Conservation (phyloP, 2,329 filamentous ascomycete genomes). For the Ambrosiella beaveri region DNA sequence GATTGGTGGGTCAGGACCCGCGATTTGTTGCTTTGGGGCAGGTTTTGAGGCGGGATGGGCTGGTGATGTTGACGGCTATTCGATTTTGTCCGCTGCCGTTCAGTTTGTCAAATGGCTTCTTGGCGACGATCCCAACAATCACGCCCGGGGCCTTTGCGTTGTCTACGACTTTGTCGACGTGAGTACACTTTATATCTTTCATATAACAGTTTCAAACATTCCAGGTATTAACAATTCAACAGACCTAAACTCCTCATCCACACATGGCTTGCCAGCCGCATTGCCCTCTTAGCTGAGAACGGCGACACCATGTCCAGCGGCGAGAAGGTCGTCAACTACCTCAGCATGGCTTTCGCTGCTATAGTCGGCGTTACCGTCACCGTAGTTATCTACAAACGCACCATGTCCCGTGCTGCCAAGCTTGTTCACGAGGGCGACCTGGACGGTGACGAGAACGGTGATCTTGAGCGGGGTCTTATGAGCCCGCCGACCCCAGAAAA, state of each 20-base stretch:
- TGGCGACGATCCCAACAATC: slow-evolving; percentile 85
- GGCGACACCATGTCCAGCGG: slow-evolving; percentile 65
- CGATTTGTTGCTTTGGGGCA: slow-evolving; percentile 78
- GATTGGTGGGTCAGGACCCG: slow-evolving; percentile 64
- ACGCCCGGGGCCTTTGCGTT: slow-evolving; percentile 56
- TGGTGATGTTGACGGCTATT: slow-evolving; percentile 81
- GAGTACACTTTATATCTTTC: slow-evolving; percentile 14
- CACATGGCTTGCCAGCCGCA: slow-evolving; percentile 73
- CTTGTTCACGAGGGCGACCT: slow-evolving; percentile 28
- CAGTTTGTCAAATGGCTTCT: slow-evolving; percentile 80
- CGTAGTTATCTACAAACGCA: slow-evolving; percentile 65
- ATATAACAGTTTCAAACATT: not conserved
- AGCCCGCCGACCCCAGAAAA: slow-evolving; percentile 34
- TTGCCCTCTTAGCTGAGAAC: slow-evolving; percentile 68
- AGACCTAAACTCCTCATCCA: slow-evolving; percentile 79
- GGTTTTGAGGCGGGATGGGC: slow-evolving; percentile 75
- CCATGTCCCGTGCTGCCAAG: slow-evolving; percentile 44
- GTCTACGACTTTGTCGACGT: slow-evolving; percentile 63
- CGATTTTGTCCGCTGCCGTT: slow-evolving; percentile 85
- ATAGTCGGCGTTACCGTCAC: slow-evolving; percentile 59
- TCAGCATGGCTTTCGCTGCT: slow-evolving; percentile 57
- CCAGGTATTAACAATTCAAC: slow-evolving; percentile 5
- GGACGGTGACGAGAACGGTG: slow-evolving; percentile 19
- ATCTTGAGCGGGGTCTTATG: slow-evolving; percentile 26
- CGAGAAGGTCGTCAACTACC: slow-evolving; percentile 69